These are phyloP conservation scores for Pharus latifolius DNA, from an alignment of 176 grass and related monocot species.

Conservation along the genomic window DNA sequence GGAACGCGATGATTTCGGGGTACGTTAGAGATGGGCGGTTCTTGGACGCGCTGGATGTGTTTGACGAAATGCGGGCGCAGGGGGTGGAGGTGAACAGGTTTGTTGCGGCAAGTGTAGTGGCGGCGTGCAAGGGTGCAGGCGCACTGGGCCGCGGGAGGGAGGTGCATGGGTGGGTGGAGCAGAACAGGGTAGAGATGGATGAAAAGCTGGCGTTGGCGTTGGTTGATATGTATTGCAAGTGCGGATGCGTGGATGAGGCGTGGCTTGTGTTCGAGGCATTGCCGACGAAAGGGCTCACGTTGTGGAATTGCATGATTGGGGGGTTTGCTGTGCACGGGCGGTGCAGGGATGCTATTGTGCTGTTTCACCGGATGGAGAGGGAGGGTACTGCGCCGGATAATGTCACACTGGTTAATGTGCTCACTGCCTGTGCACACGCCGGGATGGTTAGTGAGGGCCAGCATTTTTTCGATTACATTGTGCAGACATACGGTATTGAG, in stretches of 20 bases:
- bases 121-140: slow-evolving; percentile 57
- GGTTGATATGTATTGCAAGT: slow-evolving; percentile 94
- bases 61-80: slow-evolving; percentile 40
- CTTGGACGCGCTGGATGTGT: slow-evolving; percentile 54
- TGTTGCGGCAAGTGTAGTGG: slow-evolving; percentile 38
- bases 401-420: slow-evolving; percentile 65
- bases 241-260: slow-evolving; percentile 65
- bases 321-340: slow-evolving; percentile 62
- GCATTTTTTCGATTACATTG: slow-evolving; percentile 37
- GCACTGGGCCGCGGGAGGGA: slow-evolving; percentile 39
- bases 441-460: slow-evolving; percentile 41
- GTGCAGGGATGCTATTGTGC: slow-evolving; percentile 30
- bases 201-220: slow-evolving; percentile 53
- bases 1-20: slow-evolving; percentile 82
- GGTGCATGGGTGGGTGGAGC: slow-evolving; percentile 50
- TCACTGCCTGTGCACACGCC: slow-evolving; percentile 73
- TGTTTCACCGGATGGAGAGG: slow-evolving; percentile 58
- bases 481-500: slow-evolving; percentile 27
- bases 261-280: slow-evolving; percentile 29
- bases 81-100: slow-evolving; percentile 50
- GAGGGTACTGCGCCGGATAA: slow-evolving; percentile 35
- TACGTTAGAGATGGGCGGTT: slow-evolving; percentile 47
- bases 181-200: slow-evolving; percentile 40
- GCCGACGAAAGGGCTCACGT: slow-evolving; percentile 31
- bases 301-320: slow-evolving; percentile 89